Evolutionary conservation across 805 yeast species (phyloP).

Genomic region (Diddensiella transvaalensis): DNA sequence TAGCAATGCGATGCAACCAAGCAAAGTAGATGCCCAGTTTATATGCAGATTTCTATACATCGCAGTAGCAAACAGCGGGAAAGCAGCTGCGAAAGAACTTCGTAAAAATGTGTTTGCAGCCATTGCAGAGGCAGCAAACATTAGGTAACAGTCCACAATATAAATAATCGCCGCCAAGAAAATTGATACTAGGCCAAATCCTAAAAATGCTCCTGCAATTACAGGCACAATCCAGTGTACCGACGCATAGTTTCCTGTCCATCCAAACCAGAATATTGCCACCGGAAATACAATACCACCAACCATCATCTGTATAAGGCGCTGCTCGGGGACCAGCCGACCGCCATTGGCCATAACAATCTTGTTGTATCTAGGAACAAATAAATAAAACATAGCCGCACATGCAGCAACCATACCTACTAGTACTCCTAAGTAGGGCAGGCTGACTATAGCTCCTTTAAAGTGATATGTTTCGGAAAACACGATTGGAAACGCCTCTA

Average conservation of each 20-base stretch:
- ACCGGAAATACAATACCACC: conserved; percentile 70
- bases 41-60: conserved; percentile 68
- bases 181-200: conserved; percentile 63
- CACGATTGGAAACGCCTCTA: conserved; percentile 72
- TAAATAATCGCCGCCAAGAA: conserved; percentile 70
- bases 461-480: conserved; percentile 62
- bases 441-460: conserved; percentile 55
- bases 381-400: conserved; percentile 43
- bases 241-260: conserved; percentile 77
- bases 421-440: conserved; percentile 78
- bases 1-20: conserved; percentile 57
- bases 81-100: conserved; percentile 63
- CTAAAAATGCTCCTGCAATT: conserved; percentile 58
- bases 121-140: conserved; percentile 74
- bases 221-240: conserved; percentile 85
- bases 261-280: conserved; percentile 82
- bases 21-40: conserved; percentile 74
- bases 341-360: conserved; percentile 50
- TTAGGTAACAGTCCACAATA: conserved; percentile 64
- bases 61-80: conserved; percentile 67
- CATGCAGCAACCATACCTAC: conserved; percentile 66
- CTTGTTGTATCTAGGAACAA: conserved; percentile 51
- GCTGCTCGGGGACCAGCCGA: conserved; percentile 68
- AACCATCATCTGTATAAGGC: conserved; percentile 70
- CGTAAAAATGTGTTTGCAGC: conserved; percentile 72